phyloP scores from a whole-genome alignment of 257 asterid genomes.

The Misopates orontium region DNA sequence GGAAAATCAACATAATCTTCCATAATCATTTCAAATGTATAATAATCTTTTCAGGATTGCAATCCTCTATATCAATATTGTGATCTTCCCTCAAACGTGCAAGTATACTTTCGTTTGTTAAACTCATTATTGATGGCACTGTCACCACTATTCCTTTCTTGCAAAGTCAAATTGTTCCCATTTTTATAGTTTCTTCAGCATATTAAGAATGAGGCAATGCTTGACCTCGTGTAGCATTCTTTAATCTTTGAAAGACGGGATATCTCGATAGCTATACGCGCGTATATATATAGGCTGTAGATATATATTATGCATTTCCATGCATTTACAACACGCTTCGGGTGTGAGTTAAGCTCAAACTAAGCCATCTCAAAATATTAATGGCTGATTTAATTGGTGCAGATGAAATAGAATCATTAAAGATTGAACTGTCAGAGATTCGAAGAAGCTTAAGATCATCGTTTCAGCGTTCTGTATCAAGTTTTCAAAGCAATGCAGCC shows the following conservation, averaged over 20 bases:
- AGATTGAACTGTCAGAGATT: constrained; percentile 35
- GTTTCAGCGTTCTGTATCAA: constrained; percentile 22
- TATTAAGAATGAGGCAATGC: constrained; percentile 19
- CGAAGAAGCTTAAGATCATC: constrained; percentile 43
- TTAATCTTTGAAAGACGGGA: not conserved
- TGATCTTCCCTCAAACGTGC: no score
- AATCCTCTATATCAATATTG: no score
- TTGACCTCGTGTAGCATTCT: constrained; percentile 14
- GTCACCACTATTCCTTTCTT: no score
- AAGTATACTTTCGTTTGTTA: no score
- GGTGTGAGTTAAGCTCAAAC: not conserved
- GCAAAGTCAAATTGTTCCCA: no score
- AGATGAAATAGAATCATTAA: constrained; percentile 44
- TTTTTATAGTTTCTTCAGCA: not conserved
- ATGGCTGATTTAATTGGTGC: constrained; percentile 41
- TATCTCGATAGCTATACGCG: not conserved
- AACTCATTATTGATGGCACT: no score
- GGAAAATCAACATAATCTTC: no score
- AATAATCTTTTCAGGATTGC: no score
- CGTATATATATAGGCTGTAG: not conserved
- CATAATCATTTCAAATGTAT: no score
- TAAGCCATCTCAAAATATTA: not conserved
- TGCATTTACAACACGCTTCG: not conserved
- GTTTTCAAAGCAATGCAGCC: constrained; percentile 37
- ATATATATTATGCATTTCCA: not conserved